These are phyloP conservation scores for Alisma plantagoaquatica DNA, from an alignment of 106 monocot genomes.

Conservation along the genomic window DNA sequence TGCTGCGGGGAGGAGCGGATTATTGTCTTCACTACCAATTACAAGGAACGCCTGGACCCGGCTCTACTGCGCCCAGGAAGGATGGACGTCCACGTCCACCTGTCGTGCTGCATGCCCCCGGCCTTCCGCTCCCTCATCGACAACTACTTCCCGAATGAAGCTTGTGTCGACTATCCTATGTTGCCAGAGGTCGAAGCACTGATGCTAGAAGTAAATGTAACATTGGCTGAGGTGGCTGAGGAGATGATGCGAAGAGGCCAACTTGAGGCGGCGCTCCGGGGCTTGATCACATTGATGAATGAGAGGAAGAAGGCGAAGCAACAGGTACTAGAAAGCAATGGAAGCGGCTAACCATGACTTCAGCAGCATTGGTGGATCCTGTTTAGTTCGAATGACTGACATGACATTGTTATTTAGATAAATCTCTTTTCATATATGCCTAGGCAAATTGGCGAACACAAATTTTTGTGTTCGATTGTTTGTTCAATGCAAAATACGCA, in stretches of 20 bases:
- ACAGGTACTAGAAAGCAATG: too few species aligned
- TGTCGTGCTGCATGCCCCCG: conserved; percentile 5
- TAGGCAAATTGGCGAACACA: too few species aligned
- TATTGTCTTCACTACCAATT: conserved; percentile 17
- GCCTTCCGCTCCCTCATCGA: conserved; percentile 1
- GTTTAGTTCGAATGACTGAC: too few species aligned
- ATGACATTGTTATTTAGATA: too few species aligned
- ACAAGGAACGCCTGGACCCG: conserved; percentile 7
- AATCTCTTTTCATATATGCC: too few species aligned
- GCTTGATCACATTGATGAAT: neutral
- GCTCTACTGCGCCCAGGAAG: conserved; percentile 12
- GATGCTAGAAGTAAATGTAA: neutral
- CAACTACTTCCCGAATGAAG: too few species aligned
- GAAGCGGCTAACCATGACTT: too few species aligned
- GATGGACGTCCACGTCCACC: conserved; percentile 11
- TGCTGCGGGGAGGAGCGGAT: conserved; percentile 19
- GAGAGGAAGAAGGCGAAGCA: neutral
- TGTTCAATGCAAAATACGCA: too few species aligned
- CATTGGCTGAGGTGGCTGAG: neutral
- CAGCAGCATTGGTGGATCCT: too few species aligned
- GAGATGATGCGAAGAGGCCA: conserved; percentile 1
- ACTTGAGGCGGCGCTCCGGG: neutral
- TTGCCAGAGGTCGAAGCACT: too few species aligned
- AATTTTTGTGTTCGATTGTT: too few species aligned
- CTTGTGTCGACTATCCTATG: too few species aligned